These are phyloP conservation scores for Penicillium oxalicum DNA, from an alignment of 2,329 filamentous ascomycete species.

Conservation along the genomic window DNA sequence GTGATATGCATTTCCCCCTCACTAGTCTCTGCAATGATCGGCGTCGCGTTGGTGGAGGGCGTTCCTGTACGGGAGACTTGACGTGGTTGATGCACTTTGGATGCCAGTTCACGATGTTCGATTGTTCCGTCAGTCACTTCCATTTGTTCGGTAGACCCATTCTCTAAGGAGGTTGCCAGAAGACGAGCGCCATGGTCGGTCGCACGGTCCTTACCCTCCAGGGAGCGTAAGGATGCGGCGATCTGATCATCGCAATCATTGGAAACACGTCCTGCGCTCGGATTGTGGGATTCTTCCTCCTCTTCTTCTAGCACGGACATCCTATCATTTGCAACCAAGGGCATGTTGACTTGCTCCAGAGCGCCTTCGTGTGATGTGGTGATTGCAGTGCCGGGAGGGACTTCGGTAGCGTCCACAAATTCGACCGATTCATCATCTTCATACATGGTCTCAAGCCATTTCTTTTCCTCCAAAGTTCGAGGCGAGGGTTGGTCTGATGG, in stretches of 20 bases:
- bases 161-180: conserved; percentile 19
- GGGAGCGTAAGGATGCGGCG: conserved; percentile 17
- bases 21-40: conserved; percentile 21
- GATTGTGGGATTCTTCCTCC: conserved; percentile 10
- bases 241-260: conserved; percentile 12
- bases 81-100: conserved; percentile 26
- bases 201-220: conserved; percentile 13
- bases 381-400: conserved; percentile 16
- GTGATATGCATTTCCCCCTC: conserved; percentile 13
- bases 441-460: conserved; percentile 35
- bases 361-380: conserved; percentile 11
- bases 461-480: conserved; percentile 25
- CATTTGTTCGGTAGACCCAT: conserved; percentile 15
- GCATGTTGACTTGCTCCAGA: conserved; percentile 6
- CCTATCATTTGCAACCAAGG: conserved; percentile 11
- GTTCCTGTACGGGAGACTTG: conserved; percentile 25
- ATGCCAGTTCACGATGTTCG: conserved; percentile 25
- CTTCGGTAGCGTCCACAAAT: conserved; percentile 18
- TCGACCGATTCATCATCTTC: conserved; percentile 29
- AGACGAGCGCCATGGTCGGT: conserved; percentile 17
- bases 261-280: neutral
- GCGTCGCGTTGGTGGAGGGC: conserved; percentile 16
- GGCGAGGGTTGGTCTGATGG: conserved; percentile 18
- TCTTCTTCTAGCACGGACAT: conserved; percentile 20
- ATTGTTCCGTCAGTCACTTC: conserved; percentile 31